Conservation (phyloP, 2,329 filamentous ascomycete species). For the Aciculosporium take region DNA sequence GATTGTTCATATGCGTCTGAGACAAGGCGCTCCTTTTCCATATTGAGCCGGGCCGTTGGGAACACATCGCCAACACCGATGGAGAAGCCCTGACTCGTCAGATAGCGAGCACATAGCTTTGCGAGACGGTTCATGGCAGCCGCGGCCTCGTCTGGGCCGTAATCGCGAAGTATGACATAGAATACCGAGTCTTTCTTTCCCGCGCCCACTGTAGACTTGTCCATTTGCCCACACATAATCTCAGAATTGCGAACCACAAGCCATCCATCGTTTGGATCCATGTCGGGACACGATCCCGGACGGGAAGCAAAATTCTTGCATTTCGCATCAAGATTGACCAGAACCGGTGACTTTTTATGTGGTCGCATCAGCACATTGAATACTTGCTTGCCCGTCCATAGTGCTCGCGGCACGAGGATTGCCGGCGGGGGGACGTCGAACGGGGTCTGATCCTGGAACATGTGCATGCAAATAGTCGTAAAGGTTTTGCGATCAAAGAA, state of each 20-base stretch:
- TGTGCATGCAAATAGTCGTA: conserved; percentile 79
- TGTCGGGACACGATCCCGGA: conserved; percentile 44
- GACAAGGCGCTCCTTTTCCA: conserved; percentile 63
- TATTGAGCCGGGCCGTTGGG: conserved; percentile 55
- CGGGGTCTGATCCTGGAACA: conserved; percentile 67
- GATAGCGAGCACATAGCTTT: conserved; percentile 74
- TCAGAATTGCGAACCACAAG: conserved; percentile 91
- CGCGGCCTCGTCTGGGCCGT: conserved; percentile 76
- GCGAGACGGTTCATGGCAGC: conserved; percentile 88
- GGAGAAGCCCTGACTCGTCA: conserved; percentile 87
- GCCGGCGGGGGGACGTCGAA: conserved; percentile 79
- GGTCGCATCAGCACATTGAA: conserved; percentile 87
- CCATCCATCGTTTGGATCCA: conserved; percentile 80
- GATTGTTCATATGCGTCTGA: conserved; percentile 65
- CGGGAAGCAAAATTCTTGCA: conserved; percentile 65
- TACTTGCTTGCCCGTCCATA: conserved; percentile 96
- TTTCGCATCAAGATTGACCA: conserved; percentile 85
- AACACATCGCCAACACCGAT: conserved; percentile 94
- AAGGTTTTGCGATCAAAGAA: conserved; percentile 87
- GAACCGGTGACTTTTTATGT: conserved; percentile 66
- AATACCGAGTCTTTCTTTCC: conserved; percentile 98
- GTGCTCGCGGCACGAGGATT: conserved; percentile 66
- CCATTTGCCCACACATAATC: conserved; percentile 94
- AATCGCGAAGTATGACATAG: conserved; percentile 92
- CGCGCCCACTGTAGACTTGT: conserved; percentile 91